Base-by-base conservation (phyloP, 345 rosid species). In the Boechera stricta region DNA sequence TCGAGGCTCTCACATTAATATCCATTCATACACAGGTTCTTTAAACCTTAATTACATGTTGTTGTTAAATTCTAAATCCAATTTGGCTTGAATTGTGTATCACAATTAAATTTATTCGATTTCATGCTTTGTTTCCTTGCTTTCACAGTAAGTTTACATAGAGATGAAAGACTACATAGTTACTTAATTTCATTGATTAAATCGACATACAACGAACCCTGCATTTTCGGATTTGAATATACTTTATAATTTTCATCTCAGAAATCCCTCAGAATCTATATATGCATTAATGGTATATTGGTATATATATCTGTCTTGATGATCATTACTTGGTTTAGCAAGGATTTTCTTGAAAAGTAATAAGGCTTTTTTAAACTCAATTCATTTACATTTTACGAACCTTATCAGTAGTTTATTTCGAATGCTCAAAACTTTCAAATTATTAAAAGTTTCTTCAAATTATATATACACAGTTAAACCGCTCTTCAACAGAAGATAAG, bases 1-100 rank as follows among this genome's bases (percentile, higher is more conserved):
- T 77, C 21, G 38, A 71, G 60, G 60, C 38, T 21, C 57, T 64
- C 44, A 63, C 32, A 44, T 55, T 48, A 18, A 64, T 71, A 64
- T 75, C 55, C 28, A 58, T 72, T 64, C 53, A 78, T 59, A 60
- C 61, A 58, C 12, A 64, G 42, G 81, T 73, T 72, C 49, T 72
- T 72, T 56, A 44, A 48, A 66, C 55, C 58, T 63, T 33, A 24
- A 32, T 64, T 64, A 29, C 36, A 64, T 77, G 35, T 26, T 72
- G 61, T 65, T 71, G 49, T 72, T 78, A 10, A 48, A 65, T 78
- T 64, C 58, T 45, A 60, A 7, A 55, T 45, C 45, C 36, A 45
- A 12, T 77, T 54, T 55, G 71, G 71, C 51, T 64, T 71, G 16
- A 75, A 32, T 48, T 71, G 39, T 71, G 81, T 64, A 29, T 36